Percentiles rank a stretch among this genome's conserved stretches.
Conservation (phyloP, 768 basidiomycete genomes). For the Podaxis carcinomalis region DNA sequence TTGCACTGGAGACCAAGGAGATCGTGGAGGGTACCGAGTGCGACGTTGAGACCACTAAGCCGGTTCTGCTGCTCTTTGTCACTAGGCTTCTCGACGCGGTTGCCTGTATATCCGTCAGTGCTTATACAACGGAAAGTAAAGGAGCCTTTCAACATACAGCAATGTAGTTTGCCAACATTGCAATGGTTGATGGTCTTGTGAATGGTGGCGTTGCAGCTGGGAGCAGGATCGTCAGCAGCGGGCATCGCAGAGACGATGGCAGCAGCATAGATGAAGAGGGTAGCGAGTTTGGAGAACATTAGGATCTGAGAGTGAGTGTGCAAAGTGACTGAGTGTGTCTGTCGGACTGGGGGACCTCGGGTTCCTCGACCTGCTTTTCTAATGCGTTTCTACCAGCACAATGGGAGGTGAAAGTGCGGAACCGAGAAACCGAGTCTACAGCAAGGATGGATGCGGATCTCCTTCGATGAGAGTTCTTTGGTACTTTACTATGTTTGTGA, state of each 20-base stretch:
- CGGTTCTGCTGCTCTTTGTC: neutral
- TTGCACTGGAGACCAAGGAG: conserved; percentile 16
- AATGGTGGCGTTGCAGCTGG: neutral
- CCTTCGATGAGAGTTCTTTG: neutral
- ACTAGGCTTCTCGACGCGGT: neutral
- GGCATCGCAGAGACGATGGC: neutral
- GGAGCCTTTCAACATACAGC: neutral
- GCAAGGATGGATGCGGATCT: neutral
- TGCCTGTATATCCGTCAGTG: neutral
- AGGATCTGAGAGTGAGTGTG: neutral
- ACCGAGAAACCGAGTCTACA: neutral
- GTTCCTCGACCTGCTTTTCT: neutral
- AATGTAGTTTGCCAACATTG: neutral
- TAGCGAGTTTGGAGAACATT: neutral
- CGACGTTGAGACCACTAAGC: neutral
- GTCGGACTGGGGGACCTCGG: neutral
- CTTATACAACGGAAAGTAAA: neutral
- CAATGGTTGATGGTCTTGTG: neutral
- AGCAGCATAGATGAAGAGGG: neutral
- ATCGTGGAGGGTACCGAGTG: neutral
- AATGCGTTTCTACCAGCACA: neutral
- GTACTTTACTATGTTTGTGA: too few relatives aligned
- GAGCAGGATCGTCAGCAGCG: neutral
- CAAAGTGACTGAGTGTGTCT: neutral
- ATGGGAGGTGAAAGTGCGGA: neutral